phyloP scores from a whole-genome alignment of 768 basidiomycete species.

The Suillus occidentalis region DNA sequence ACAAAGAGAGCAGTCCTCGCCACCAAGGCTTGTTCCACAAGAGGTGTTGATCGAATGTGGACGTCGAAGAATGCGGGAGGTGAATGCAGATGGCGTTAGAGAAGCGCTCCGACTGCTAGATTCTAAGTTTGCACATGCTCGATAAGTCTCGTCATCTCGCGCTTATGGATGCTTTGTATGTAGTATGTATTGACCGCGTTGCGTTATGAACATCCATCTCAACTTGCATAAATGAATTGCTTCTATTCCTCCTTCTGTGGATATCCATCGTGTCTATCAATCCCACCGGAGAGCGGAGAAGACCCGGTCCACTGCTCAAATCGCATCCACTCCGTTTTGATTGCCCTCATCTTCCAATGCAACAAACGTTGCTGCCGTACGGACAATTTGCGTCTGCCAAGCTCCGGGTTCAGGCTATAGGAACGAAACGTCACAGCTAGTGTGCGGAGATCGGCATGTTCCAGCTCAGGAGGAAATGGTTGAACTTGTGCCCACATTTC shows the following conservation, averaged over 20 bases:
- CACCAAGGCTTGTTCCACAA: constrained; percentile 57
- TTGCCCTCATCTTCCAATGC: constrained; percentile 35
- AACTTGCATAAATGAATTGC: neutral
- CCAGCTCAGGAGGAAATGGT: constrained; percentile 56
- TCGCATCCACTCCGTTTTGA: constrained; percentile 27
- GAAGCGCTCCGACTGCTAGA: constrained; percentile 78
- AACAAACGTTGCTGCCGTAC: constrained; percentile 37
- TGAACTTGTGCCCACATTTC: constrained; percentile 64
- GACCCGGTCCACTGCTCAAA: constrained; percentile 8
- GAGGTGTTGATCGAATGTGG: constrained; percentile 64
- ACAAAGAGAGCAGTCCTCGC: constrained; percentile 40
- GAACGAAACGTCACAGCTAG: constrained; percentile 51
- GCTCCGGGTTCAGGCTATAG: constrained; percentile 28
- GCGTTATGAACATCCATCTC: constrained; percentile 4
- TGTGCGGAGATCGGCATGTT: constrained; percentile 42
- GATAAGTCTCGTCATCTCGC: constrained; percentile 18
- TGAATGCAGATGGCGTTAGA: constrained; percentile 69
- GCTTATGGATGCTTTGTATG: constrained; percentile 10
- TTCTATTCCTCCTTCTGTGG: constrained; percentile 2
- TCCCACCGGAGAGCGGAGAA: neutral
- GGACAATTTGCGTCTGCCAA: constrained; percentile 24
- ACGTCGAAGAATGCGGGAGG: constrained; percentile 60
- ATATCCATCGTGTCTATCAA: constrained; percentile 2
- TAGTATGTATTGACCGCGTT: constrained; percentile 2
- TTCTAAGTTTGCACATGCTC: constrained; percentile 49